Base-by-base conservation (phyloP, 495 filamentous ascomycete genomes). In the Penicillium riverlandense region DNA sequence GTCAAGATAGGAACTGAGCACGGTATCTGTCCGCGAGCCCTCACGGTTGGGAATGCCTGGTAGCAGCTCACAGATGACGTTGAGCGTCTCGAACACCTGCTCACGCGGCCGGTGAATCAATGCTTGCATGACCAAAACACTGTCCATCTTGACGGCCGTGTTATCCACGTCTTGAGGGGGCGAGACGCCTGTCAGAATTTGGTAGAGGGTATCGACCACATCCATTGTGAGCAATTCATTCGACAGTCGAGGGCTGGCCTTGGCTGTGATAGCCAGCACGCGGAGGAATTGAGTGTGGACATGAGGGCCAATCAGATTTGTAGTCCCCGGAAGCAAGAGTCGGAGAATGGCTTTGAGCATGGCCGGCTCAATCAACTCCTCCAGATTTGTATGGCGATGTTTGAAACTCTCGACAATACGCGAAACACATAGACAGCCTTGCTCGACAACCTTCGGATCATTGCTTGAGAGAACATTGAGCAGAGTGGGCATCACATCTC, bases 61-160 rank as follows among this genome's bases (percentile, higher is more conserved):
- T 22, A 99, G 75, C 11, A 99, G 75, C 70, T 97, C 94, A 67
- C 94, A 97, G 49, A 97, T 90, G 44, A 99, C 90, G 62, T 96
- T 96, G 44, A 99, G 78, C 5, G 94, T 96, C 70, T 99, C 94
- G 54, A 88, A 90, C 22, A 99, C 84, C 61, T 97, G 94, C 55
- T 99, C 92, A 36, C 89, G 80, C n/a, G 92, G 92, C 30, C 90
- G 80, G 57, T 97, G 94, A 42, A 99, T 96, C 53, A 99, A 67
- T 29, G 92, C 90, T 59, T 99, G 92, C 94, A 99, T 97, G 63
- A 97, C 90, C 38, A 99, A 80, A 27, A 97, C 91, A 58, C 87
- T 95, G 66, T 97, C 91, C 57, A 96, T 89, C 65, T 92, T 95
- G 35, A 79, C 67, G n/a, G 86, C 85, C 29, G 87, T 75, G 58